Percentiles rank a stretch among this genome's conserved stretches.
Evolutionary conservation across 192 early-diverging fungal species (phyloP).

Genomic region (Rhizoclosmatium sp.): DNA sequence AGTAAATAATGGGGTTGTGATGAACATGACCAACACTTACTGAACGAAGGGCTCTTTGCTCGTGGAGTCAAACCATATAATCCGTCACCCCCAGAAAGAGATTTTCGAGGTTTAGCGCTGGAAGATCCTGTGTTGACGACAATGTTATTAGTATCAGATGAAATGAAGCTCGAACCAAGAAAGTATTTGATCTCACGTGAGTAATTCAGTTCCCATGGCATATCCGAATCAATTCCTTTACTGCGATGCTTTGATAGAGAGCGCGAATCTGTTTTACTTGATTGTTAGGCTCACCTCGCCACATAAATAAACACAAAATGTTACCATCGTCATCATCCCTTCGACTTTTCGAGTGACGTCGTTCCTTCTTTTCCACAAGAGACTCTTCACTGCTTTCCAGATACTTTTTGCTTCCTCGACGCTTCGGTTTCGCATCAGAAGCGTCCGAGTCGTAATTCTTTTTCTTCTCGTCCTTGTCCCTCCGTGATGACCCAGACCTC

Average conservation of each 20-base stretch:
- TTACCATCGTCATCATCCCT: conserved; percentile 15
- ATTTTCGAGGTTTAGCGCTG: conserved; percentile 30
- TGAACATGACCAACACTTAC: neutral
- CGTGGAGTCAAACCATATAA: neutral
- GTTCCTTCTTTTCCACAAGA: conserved; percentile 9
- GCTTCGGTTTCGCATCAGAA: conserved; percentile 17
- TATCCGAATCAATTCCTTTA: conserved; percentile 11
- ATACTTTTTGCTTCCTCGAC: conserved; percentile 8
- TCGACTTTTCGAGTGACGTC: conserved; percentile 19
- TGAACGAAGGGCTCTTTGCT: conserved; percentile 28
- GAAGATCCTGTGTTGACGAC: neutral
- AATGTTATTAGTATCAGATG: neutral
- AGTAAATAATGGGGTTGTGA: neutral
- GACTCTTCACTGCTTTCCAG: conserved; percentile 16
- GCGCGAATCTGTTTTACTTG: neutral
- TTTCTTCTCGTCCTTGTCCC: neutral
- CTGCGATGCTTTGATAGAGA: conserved; percentile 1
- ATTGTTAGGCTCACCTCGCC: neutral
- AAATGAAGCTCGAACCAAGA: neutral
- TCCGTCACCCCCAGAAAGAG: conserved; percentile 11
- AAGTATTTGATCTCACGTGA: neutral
- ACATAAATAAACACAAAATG: neutral
- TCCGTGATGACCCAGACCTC: conserved; percentile 11
- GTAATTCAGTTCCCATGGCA: conserved; percentile 10
- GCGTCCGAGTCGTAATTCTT: conserved; percentile 15